A percentile compares a stretch with the other conserved stretches of the same genome.
Evolutionary conservation across 495 filamentous ascomycete genomes (phyloP).

Genomic region (Talaromyces stipitatus): DNA sequence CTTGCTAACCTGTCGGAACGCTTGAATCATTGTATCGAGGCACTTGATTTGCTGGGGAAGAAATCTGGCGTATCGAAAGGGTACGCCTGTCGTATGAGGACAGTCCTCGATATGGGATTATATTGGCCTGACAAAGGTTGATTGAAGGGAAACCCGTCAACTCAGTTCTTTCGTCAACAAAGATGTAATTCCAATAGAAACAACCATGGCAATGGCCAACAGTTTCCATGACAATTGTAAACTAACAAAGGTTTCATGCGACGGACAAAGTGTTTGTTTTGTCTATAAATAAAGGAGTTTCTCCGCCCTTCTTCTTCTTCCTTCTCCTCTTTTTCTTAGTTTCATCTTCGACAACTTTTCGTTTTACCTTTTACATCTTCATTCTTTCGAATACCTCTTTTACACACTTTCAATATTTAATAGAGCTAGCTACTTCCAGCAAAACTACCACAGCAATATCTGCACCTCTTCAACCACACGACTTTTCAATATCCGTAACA

Average conservation of each 20-base stretch:
- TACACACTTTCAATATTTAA: too few species aligned
- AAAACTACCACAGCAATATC: too few species aligned
- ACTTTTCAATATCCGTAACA: too few species aligned
- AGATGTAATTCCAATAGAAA: not conserved
- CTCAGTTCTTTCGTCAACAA: not conserved
- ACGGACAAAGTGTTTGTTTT: not conserved
- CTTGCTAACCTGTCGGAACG: not conserved
- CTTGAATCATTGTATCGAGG: not conserved
- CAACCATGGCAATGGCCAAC: not conserved
- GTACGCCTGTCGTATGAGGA: not conserved
- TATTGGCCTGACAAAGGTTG: not conserved
- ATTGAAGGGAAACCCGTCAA: not conserved
- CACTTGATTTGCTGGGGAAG: not conserved
- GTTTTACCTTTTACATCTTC: too few species aligned
- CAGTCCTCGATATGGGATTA: not conserved
- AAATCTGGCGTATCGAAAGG: not conserved
- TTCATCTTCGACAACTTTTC: too few species aligned
- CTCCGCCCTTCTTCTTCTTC: not conserved
- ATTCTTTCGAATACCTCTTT: too few species aligned
- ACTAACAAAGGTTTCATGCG: not conserved
- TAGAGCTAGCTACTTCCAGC: too few species aligned
- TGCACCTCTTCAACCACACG: too few species aligned
- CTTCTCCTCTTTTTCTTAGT: not conserved
- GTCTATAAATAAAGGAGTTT: not conserved
- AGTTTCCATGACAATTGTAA: not conserved